Base-by-base conservation (phyloP, 495 filamentous ascomycete species). In the Penicillium tannophilum region DNA sequence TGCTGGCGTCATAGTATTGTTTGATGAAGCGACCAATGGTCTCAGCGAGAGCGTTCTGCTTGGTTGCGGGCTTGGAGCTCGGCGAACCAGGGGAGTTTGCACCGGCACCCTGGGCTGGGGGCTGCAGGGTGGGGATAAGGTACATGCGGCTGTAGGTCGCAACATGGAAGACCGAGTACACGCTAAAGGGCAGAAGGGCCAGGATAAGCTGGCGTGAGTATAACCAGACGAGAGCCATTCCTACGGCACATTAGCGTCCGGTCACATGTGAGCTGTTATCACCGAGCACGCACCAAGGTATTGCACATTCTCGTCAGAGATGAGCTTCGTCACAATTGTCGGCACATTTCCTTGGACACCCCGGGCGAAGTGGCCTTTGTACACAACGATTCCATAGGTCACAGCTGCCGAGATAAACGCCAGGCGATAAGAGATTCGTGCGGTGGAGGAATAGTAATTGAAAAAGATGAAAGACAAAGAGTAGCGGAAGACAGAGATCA, bases 361-460 rank as follows among this genome's bases (percentile, higher is more conserved):
- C 56, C 90, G 86, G 58, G 94, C 90, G 56, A 93, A 86, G 77
- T 90, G 93, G 52, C 91, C 91, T 84, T 98, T 98, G 83, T 96
- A 98, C n/a, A 98, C 95, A 19, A 98, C 94, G 59, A 98, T 97
- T 61, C 95, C 94, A 75, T 98, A 98, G 3, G 94, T 98, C 28
- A 84, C 84, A 12, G 92, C 90, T 0, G 94, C 94, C 8, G 91
- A 85, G 55, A 97, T 54, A 72, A 98, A 98, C 42, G 92, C 89
- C 35, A 89, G 80, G 62, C 95, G 92, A 73, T 98, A 98, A 58
- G 87, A 86, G 70, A 95, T 84, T 53, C 82, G 79, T 30, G 93
- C 92, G 79, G 84, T 82, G 57, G 82, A 72, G 17, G 86, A 86
- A 68, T 87, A 87, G 69, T 80, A 89, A 77, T 91, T 92, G 80